Evolutionary conservation across 805 yeast species (phyloP).

Genomic region (Cyberlindnera americana): DNA sequence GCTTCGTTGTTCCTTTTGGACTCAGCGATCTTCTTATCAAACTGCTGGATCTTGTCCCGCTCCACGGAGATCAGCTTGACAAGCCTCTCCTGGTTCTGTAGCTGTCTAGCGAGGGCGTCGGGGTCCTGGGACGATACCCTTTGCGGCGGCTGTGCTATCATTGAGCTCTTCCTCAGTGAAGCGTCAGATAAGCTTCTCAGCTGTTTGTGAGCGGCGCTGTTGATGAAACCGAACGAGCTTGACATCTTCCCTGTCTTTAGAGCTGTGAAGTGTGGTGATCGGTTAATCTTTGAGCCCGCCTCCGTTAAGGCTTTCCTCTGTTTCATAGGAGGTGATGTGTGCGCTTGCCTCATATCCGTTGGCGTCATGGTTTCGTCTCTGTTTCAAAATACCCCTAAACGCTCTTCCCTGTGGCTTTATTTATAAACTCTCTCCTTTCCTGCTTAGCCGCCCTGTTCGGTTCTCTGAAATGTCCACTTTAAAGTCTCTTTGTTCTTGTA

Average conservation of each 20-base stretch:
- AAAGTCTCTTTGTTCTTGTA: too few species aligned
- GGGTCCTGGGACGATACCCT: slow-evolving; percentile 13
- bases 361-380: background rate
- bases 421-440: too few species aligned
- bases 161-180: background rate
- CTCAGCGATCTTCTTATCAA: slow-evolving; percentile 12
- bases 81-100: slow-evolving; percentile 10
- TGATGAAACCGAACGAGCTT: background rate
- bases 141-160: slow-evolving; percentile 1
- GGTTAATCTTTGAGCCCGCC: slow-evolving; percentile 15
- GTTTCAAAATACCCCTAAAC: too few species aligned
- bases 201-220: slow-evolving; percentile 3
- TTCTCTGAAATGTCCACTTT: too few species aligned
- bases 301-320: slow-evolving; percentile 22
- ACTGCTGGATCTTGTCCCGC: slow-evolving; percentile 10
- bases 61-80: slow-evolving; percentile 11
- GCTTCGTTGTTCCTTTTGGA: slow-evolving; percentile 7
- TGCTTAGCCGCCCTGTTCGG: too few species aligned
- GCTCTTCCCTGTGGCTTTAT: too few species aligned
- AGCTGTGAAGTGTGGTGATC: slow-evolving; percentile 17
- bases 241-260: slow-evolving; percentile 1
- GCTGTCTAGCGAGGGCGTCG: slow-evolving; percentile 14
- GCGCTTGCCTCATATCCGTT: slow-evolving; percentile 4
- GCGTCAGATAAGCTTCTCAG: slow-evolving; percentile 4
- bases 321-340: slow-evolving; percentile 23